Conservation (phyloP, 306 rosid genomes). For the Glycyrrhiza uralensis region DNA sequence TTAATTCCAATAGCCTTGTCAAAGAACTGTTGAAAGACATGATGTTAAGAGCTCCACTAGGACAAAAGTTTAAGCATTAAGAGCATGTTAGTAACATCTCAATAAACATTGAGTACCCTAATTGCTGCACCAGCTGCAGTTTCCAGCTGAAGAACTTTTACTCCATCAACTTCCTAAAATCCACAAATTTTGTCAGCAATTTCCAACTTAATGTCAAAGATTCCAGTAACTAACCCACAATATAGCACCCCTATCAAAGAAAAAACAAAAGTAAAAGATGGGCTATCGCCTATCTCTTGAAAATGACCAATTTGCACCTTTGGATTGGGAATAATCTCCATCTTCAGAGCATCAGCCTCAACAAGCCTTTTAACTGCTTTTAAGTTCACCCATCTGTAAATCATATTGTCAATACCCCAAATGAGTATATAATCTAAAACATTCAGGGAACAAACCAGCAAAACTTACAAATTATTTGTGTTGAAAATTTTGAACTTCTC, state of each 20-base stretch:
- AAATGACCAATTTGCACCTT: conserved; percentile 52
- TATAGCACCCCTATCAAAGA: not conserved
- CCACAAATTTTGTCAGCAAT: conserved; percentile 24
- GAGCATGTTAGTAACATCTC: not conserved
- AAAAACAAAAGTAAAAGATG: conserved; percentile 6
- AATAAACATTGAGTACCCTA: conserved; percentile 47
- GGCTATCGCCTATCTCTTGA: not conserved
- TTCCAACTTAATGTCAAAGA: not conserved
- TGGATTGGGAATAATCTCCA: conserved; percentile 98
- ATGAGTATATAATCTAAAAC: conserved; percentile 11
- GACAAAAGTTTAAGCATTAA: not conserved
- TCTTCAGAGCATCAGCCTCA: conserved; percentile 84
- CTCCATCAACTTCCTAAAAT: conserved; percentile 82
- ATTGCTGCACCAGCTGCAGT: conserved; percentile 99
- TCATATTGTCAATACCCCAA: conserved; percentile 27
- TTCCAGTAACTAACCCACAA: not conserved
- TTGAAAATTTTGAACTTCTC: conserved; percentile 98
- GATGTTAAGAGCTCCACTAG: not conserved
- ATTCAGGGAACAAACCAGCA: not conserved
- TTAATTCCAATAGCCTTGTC: conserved; percentile 73
- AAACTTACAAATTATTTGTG: conserved; percentile 89
- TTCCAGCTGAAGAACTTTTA: conserved; percentile 89
- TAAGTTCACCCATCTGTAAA: conserved; percentile 89
- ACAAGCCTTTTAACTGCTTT: conserved; percentile 89
- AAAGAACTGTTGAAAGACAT: conserved; percentile 56